Percentiles rank a stretch among this genome's conserved stretches.
Evolutionary conservation across 2,329 filamentous ascomycete genomes (phyloP).

Genomic region (Saccharata proteae): DNA sequence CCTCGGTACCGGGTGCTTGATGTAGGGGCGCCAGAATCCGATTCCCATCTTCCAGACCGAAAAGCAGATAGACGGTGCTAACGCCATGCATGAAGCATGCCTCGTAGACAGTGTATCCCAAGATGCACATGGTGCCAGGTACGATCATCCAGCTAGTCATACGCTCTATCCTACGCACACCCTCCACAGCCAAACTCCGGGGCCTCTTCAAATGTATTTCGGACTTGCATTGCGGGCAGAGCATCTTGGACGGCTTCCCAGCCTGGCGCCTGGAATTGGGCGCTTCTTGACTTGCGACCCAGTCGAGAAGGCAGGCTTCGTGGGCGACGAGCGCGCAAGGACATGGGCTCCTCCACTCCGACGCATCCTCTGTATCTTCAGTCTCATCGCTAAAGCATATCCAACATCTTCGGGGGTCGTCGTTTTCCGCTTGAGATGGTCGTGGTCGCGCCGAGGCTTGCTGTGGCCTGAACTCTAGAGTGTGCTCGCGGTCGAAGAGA

Average conservation of each 20-base stretch:
- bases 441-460: slow-evolving; percentile 9
- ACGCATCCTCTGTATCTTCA: slow-evolving; percentile 48
- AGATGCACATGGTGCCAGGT: slow-evolving; percentile 48
- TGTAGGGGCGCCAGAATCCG: slow-evolving; percentile 38
- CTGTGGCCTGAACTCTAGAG: slow-evolving; percentile 4
- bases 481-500: slow-evolving; percentile 24
- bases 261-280: slow-evolving; percentile 39
- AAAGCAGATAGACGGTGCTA: slow-evolving; percentile 52
- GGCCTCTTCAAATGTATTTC: slow-evolving; percentile 66
- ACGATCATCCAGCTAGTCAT: slow-evolving; percentile 48
- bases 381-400: slow-evolving; percentile 57
- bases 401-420: slow-evolving; percentile 47
- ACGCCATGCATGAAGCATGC: slow-evolving; percentile 45
- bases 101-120: slow-evolving; percentile 33
- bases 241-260: slow-evolving; percentile 42
- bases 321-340: slow-evolving; percentile 85
- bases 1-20: slow-evolving; percentile 20
- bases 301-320: slow-evolving; percentile 78
- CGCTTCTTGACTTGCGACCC: slow-evolving; percentile 81
- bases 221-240: slow-evolving; percentile 82
- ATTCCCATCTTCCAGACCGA: slow-evolving; percentile 49
- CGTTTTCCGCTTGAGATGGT: slow-evolving; percentile 17
- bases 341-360: slow-evolving; percentile 76
- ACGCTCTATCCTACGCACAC: slow-evolving; percentile 48
- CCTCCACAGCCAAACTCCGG: slow-evolving; percentile 57